Conservation (phyloP, 768 basidiomycete genomes). For the Boletus fagicola region DNA sequence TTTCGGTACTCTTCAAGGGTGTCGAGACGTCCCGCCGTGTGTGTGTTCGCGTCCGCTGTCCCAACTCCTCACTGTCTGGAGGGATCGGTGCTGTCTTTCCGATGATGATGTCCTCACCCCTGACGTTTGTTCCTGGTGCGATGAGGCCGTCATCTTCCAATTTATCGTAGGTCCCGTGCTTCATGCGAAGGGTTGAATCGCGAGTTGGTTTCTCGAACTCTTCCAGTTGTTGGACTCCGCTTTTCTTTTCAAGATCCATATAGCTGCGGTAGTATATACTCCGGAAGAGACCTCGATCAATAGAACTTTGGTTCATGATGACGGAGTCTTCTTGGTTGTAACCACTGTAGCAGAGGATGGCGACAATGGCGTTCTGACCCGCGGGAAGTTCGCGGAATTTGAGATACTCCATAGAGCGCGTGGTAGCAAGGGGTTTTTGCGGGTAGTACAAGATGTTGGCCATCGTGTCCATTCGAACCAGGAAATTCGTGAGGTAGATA, state of each 20-base stretch:
- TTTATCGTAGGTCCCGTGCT: slow-evolving; percentile 98
- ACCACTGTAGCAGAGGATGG: slow-evolving; percentile 97
- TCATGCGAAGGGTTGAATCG: slow-evolving; percentile 92
- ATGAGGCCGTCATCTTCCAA: slow-evolving; percentile 95
- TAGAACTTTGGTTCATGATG: slow-evolving; percentile 99
- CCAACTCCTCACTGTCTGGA: slow-evolving; percentile 94
- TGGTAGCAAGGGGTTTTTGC: slow-evolving; percentile 97
- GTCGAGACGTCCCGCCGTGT: slow-evolving; percentile 96
- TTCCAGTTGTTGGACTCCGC: slow-evolving; percentile 86
- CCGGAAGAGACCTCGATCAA: slow-evolving; percentile 96
- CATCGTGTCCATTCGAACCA: slow-evolving; percentile 99
- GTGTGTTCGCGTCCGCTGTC: slow-evolving; percentile 91
- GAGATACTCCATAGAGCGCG: slow-evolving; percentile 98
- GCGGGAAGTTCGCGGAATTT: slow-evolving; percentile 98
- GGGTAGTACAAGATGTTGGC: slow-evolving; percentile 99
- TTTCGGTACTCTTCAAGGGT: slow-evolving; percentile 96
- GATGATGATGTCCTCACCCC: slow-evolving; percentile 98
- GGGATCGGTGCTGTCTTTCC: slow-evolving; percentile 98
- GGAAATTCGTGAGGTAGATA: slow-evolving; percentile 96
- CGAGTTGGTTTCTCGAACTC: slow-evolving; percentile 96
- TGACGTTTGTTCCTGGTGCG: slow-evolving; percentile 90
- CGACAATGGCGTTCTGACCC: slow-evolving; percentile 98
- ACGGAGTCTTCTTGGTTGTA: slow-evolving; percentile 99
- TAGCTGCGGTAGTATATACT: slow-evolving; percentile 99
- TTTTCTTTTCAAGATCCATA: slow-evolving; percentile 98